Evolutionary conservation across 2,329 filamentous ascomycete species (phyloP), one percentile per base, ranked within the genome.

Genomic region (Niveomyces coronatus): DNA sequence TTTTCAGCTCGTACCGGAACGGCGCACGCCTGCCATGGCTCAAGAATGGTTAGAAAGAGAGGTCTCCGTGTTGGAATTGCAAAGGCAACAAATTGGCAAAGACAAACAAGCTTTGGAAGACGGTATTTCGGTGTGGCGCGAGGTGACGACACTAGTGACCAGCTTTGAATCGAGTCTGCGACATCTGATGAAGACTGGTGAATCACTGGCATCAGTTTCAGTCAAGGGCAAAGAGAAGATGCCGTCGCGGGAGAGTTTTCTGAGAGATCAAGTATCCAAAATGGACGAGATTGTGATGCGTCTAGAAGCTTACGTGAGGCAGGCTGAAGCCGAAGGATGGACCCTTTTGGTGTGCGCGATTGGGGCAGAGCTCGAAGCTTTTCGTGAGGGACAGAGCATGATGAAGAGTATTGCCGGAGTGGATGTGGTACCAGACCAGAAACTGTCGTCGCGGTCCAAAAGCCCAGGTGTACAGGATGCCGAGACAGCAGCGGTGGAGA

Each of bases 301-400:
- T 3, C 57, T 89, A 4, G 68, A 77, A 37, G 57, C 64, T 13
- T 67, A 70, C 15, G 50, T 78, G 18, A 60, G 65, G 2, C 52
- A 68, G 3, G 79, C 79, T 0, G 74, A 82, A 43, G 60, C 65
- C 1, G 72, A 72, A 40, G 68, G 70, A 13, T 89, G 84, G 83
- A 87, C 81, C 40, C 60, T 88, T 13, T 64, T 89, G 14, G 77
- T 87, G 4, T 83, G 76, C 36, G 82, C 82, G 9, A 76, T 89
- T 23, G 81, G 82, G 1, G 83, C 84, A 0, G 84, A 85, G 53
- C 52, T 83, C 2, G 77, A 81, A 42, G 79, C 79, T 3, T 78
- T 84, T 43, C 62, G 61, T 22, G 71, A 79, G 49, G 78, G 77
- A 1, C 68, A 70, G 47, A 56, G 63, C 3, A 63, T 85, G 29